Evolutionary conservation across 208 protist species (phyloP), one percentile per base, ranked within the genome.

Genomic region (Trypanosoma platydactyli): DNA sequence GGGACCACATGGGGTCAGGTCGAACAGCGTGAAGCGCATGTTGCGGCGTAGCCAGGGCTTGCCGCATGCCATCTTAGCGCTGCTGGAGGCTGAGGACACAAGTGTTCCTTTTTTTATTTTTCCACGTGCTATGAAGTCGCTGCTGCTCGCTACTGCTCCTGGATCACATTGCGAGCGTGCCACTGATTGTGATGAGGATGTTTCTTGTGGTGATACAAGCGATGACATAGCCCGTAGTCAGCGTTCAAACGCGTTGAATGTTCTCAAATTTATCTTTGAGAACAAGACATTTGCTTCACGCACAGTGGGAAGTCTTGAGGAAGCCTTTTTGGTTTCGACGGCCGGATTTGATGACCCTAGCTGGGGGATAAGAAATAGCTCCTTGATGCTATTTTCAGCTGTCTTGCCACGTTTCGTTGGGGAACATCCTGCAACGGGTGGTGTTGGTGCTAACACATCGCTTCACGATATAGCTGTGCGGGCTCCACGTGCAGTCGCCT

Each of bases 181-280:
- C 22, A 6, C 16, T 42, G 35, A 41, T 30, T 42, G 38, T 15
- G 25, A 57, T 16, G 40, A 55, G n/a, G n/a, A n/a, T n/a, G n/a
- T n/a, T 45, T 18, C 25, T 18, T 20, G 59, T 20, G n/a, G 41
- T 18, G 24, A 42, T 33, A 29, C 20, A 11, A 27, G 18, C 42
- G 58, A 58, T 0, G 77, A 81, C 12, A 72, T 86, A 24, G 51
- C 48, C 16, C 74, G 73, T 27, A 88, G 87, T 35, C 89, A 92
- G 63, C 85, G 83, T 51, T 91, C 89, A 5, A 96, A 97, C 62
- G 89, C 88, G 15, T 68, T 97, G 15, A 97, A 97, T 72, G 92
- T 97, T 27, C 63, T 97, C 45, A 95, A 94, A 73, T 97, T 95
- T 71, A 78, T 97, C 35, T 95, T 96, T 70, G 91, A 97, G 55